Conservation (phyloP, 441 rosid genomes). For the Manihot esculenta region DNA sequence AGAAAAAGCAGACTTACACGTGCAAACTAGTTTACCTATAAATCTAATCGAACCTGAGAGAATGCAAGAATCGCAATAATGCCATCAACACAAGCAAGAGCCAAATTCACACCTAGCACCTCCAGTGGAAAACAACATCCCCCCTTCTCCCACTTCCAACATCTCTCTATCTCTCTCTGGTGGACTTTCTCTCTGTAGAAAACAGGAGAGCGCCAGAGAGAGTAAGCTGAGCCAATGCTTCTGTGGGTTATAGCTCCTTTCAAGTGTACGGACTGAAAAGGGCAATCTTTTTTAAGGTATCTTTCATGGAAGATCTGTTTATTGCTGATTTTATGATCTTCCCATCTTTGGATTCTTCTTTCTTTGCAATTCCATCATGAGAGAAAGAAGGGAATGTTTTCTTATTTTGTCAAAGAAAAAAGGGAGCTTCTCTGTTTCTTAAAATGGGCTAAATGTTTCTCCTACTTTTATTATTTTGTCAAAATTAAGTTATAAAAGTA, state of each 20-base stretch:
- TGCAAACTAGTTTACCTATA: background rate
- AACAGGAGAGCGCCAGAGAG: conserved; percentile 3
- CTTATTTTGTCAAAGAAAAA: no score
- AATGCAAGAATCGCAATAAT: conserved; percentile 49
- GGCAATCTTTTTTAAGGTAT: conserved; percentile 27
- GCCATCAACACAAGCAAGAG: conserved; percentile 48
- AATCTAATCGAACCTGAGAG: conserved; percentile 45
- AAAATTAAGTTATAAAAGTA: no score
- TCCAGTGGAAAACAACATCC: conserved; percentile 40
- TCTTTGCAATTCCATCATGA: background rate
- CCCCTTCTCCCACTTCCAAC: conserved; percentile 32
- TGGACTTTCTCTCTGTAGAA: background rate
- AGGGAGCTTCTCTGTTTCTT: no score
- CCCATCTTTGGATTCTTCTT: conserved; percentile 15
- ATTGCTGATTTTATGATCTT: conserved; percentile 20
- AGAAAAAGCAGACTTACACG: background rate
- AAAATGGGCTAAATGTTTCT: no score
- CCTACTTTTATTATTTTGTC: no score
- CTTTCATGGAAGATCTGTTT: conserved; percentile 39
- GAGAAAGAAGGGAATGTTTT: background rate
- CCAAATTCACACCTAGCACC: conserved; percentile 41
- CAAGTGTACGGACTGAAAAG: conserved; percentile 20
- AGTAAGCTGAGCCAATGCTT: conserved; percentile 15
- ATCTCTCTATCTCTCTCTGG: conserved; percentile 17
- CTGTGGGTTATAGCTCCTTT: conserved; percentile 15